Conservation (phyloP, 169 alveolate species). For the Pseudocohnilembus persalinus region DNA sequence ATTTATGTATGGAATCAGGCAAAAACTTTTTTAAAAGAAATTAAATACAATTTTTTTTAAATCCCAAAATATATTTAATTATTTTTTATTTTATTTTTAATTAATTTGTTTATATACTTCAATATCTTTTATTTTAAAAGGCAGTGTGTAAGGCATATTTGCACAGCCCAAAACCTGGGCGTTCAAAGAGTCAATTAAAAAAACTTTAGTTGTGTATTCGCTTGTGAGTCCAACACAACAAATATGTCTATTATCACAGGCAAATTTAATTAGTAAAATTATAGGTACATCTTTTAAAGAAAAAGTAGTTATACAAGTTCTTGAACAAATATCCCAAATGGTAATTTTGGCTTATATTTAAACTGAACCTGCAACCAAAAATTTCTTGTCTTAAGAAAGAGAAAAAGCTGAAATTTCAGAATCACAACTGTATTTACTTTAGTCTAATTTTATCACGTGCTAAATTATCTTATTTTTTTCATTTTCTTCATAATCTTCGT, state of each 20-base stretch:
- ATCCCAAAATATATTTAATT: too few species aligned
- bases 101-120: too few species aligned
- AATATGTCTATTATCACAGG: constrained; percentile 70
- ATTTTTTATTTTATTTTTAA: too few species aligned
- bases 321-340: constrained; percentile 82
- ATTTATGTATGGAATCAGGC: constrained; percentile 66
- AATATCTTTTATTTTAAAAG: constrained; percentile 81
- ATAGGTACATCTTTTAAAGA: constrained; percentile 59
- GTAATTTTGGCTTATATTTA: constrained; percentile 69
- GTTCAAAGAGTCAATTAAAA: constrained; percentile 63
- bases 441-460: constrained; percentile 36
- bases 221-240: constrained; percentile 66
- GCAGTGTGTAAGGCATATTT: constrained; percentile 73
- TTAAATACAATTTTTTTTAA: too few species aligned
- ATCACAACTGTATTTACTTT: constrained; percentile 43
- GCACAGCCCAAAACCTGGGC: constrained; percentile 54
- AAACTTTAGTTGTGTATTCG: constrained; percentile 60
- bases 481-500: constrained; percentile 4
- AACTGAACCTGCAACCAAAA: constrained; percentile 70
- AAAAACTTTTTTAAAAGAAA: too few species aligned
- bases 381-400: constrained; percentile 67
- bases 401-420: constrained; percentile 80
- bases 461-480: constrained; percentile 4
- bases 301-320: constrained; percentile 60
- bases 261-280: constrained; percentile 67